phyloP scores from a whole-genome alignment of 2,329 filamentous ascomycete species.

The Trichoderma citrinoviride region DNA sequence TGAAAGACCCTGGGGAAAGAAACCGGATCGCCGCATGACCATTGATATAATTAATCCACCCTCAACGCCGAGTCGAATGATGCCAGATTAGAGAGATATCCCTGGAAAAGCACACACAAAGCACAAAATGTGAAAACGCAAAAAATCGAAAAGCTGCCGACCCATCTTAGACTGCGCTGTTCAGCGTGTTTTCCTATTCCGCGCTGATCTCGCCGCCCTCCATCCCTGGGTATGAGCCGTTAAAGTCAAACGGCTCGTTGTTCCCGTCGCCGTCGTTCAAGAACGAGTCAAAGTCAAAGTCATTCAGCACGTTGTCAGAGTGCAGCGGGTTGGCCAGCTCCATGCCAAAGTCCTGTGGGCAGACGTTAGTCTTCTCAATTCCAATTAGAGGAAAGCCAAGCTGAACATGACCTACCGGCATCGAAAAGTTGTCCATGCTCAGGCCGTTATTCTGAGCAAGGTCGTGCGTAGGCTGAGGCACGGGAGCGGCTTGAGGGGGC shows the following conservation, averaged over 20 bases:
- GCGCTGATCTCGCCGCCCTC: conserved; percentile 58
- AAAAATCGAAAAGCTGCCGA: conserved; percentile 23
- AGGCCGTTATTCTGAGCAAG: conserved; percentile 46
- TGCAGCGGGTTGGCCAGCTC: conserved; percentile 56
- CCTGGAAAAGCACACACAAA: conserved; percentile 28
- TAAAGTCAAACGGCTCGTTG: conserved; percentile 54
- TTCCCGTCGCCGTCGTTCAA: conserved; percentile 55
- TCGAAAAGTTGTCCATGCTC: conserved; percentile 44
- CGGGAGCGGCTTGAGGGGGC: conserved; percentile 42
- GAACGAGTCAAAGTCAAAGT: conserved; percentile 68
- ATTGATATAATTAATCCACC: conserved; percentile 40
- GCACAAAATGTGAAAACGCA: conserved; percentile 27
- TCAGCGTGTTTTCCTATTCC: conserved; percentile 41
- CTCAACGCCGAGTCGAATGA: conserved; percentile 41
- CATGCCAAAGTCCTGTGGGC: conserved; percentile 46
- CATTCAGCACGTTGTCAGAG: conserved; percentile 58
- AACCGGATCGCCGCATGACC: conserved; percentile 39
- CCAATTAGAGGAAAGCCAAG: not conserved
- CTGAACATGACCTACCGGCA: conserved; percentile 42
- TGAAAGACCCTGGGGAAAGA: conserved; percentile 11
- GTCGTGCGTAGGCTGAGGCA: conserved; percentile 48
- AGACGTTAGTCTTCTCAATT: conserved; percentile 16
- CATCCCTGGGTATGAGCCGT: conserved; percentile 49
- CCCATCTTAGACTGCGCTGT: not conserved
- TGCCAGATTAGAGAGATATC: conserved; percentile 40